Conservation (phyloP, 805 yeast species). For the Kuraishia borneana region DNA sequence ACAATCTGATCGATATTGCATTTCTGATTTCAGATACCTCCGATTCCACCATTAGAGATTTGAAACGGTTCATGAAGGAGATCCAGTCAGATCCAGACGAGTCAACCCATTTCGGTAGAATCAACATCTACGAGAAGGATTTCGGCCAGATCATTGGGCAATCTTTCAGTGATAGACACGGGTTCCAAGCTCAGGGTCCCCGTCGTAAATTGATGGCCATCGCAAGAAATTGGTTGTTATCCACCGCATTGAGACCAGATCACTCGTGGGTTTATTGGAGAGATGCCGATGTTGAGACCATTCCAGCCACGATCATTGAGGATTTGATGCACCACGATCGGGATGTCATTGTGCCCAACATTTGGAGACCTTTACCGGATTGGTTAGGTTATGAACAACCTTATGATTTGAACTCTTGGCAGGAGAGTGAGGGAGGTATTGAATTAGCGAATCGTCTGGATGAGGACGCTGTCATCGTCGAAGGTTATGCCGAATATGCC, state of each 20-base stretch:
- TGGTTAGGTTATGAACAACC: slow-evolving; percentile 77
- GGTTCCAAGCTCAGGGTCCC: slow-evolving; percentile 90
- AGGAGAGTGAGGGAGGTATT: slow-evolving; percentile 66
- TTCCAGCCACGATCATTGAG: slow-evolving; percentile 72
- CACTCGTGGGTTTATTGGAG: slow-evolving; percentile 96
- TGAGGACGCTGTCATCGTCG: slow-evolving; percentile 92
- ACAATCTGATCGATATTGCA: slow-evolving; percentile 70
- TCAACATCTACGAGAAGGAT: slow-evolving; percentile 80
- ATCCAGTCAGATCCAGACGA: slow-evolving; percentile 58
- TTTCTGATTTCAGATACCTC: slow-evolving; percentile 81
- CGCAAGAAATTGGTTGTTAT: slow-evolving; percentile 85
- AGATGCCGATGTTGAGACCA: slow-evolving; percentile 86
- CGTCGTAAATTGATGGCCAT: slow-evolving; percentile 88
- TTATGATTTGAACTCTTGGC: slow-evolving; percentile 75
- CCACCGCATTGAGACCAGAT: slow-evolving; percentile 76
- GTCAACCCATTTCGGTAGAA: slow-evolving; percentile 58
- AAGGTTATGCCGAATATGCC: slow-evolving; percentile 91
- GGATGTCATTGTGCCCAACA: slow-evolving; percentile 88
- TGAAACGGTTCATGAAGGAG: slow-evolving; percentile 44
- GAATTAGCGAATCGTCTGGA: slow-evolving; percentile 64
- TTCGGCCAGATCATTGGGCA: slow-evolving; percentile 90
- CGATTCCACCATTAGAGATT: slow-evolving; percentile 71
- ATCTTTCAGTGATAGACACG: slow-evolving; percentile 83
- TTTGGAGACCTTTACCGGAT: slow-evolving; percentile 79
- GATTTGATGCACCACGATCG: slow-evolving; percentile 82